phyloP scores from a whole-genome alignment of 495 filamentous ascomycete species.

The Tuber microsphaerosporum region DNA sequence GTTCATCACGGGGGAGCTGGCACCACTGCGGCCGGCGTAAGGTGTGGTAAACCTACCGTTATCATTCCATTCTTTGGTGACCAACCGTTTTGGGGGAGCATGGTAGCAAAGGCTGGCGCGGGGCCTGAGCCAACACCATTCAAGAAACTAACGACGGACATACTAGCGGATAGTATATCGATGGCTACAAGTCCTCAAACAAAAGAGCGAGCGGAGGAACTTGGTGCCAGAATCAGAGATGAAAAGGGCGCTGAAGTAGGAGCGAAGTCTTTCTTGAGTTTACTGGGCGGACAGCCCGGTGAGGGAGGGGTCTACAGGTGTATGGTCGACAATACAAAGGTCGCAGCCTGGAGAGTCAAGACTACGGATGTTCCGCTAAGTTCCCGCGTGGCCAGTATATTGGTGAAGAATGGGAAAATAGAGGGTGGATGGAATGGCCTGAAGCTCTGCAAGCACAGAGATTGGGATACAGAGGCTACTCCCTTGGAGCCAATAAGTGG shows the following conservation, averaged over 20 bases:
- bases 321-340: conserved; percentile 53
- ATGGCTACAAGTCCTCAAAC: conserved; percentile 52
- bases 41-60: conserved; percentile 60
- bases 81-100: conserved; percentile 79
- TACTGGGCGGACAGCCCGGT: conserved; percentile 60
- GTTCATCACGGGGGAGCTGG: conserved; percentile 64
- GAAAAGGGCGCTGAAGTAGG: conserved; percentile 70
- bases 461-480: conserved; percentile 71
- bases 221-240: conserved; percentile 48
- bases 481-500: conserved; percentile 68
- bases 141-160: conserved; percentile 57
- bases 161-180: conserved; percentile 60
- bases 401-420: conserved; percentile 54
- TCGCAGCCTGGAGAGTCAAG: conserved; percentile 62
- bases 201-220: conserved; percentile 50
- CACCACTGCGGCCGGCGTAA: conserved; percentile 59
- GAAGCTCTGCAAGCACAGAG: conserved; percentile 56
- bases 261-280: conserved; percentile 60
- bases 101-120: conserved; percentile 60
- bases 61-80: conserved; percentile 65
- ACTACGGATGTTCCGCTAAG: conserved; percentile 53
- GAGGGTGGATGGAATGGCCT: conserved; percentile 60
- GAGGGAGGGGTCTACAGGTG: conserved; percentile 49
- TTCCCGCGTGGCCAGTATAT: conserved; percentile 59
- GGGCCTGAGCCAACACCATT: conserved; percentile 61